phyloP scores from a whole-genome alignment of 371 early-diverging fungal genomes.

The Blakeslea trispora region DNA sequence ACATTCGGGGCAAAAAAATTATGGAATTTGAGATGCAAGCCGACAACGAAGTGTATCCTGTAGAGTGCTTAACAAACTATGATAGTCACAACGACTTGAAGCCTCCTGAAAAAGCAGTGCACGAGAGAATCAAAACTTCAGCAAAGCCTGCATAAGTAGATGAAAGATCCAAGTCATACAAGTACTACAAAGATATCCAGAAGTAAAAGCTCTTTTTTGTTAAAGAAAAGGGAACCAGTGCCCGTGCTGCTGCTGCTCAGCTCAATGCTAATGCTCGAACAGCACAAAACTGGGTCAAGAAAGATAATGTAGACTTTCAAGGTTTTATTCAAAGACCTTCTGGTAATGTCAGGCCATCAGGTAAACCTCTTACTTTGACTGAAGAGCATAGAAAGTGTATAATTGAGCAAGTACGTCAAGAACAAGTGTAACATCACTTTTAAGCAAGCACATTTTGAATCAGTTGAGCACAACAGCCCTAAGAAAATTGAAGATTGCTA shows the following conservation, averaged over 20 bases:
- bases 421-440: background rate
- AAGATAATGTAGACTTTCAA: background rate
- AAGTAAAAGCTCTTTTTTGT: no score
- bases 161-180: no score
- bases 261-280: slow-evolving; percentile 7
- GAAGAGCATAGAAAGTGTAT: slow-evolving; percentile 10
- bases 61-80: no score
- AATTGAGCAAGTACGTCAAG: background rate
- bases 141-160: no score
- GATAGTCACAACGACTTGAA: no score
- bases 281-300: slow-evolving; percentile 7
- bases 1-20: background rate
- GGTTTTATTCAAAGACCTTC: background rate
- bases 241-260: background rate
- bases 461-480: background rate
- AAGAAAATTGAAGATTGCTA: slow-evolving; percentile 1
- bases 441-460: background rate
- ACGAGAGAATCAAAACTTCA: no score
- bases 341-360: background rate
- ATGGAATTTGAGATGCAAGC: slow-evolving; percentile 1
- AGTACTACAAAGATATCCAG: no score
- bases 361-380: slow-evolving; percentile 6
- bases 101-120: no score
- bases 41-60: no score
- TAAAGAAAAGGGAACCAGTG: slow-evolving; percentile 4